Base-by-base conservation (phyloP, 1,139 yeast species). In the Arxiozyma slooffiae region DNA sequence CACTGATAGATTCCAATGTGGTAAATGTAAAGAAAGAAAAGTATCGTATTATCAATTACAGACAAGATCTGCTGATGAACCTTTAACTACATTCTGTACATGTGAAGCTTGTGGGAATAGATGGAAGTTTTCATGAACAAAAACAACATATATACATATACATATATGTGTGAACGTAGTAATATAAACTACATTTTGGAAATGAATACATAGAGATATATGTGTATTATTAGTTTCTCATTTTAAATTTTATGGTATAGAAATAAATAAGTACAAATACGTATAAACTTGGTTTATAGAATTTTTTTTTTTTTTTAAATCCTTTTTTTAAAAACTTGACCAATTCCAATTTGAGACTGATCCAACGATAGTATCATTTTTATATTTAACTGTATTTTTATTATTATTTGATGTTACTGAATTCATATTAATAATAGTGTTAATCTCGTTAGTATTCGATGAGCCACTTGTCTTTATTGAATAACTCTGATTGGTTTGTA, bases 61-160 rank as follows among this genome's bases (percentile, higher is more conserved):
- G 74, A 92, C 98, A 40, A 77, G 98, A 69, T 86, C 96, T 52
- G 98, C 98, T 24, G 98, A 92, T 79, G 98, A 92, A 70, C 98
- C 98, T 54, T 78, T 92, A 64, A 92, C 98, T 8, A 92, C 98
- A 2, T 92, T 92, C 67, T 92, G 97, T 73, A 90, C 97, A 1
- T 92, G 97, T 73, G 97, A 90, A 64, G 86, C 82, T 60, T 92
- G 98, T 74, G 97, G 97, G 58, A 88, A 92, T 67, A 80, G 97
- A 70, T 92, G 97, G 97, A 90, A 92, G 70, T 90, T 90, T 66
- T 84, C 92, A 16, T 53, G 34, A 48, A 18, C 23, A 14, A 16
- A 8, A 39, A 39, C 5, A 39, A 22, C 30, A 22, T 14, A 21
- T 16, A 14, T 40, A 21, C 4, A 7, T 30, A 30, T 30, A n/a